phyloP scores from a whole-genome alignment of 2,329 filamentous ascomycete species.

The Botrytis pseudocinerea region DNA sequence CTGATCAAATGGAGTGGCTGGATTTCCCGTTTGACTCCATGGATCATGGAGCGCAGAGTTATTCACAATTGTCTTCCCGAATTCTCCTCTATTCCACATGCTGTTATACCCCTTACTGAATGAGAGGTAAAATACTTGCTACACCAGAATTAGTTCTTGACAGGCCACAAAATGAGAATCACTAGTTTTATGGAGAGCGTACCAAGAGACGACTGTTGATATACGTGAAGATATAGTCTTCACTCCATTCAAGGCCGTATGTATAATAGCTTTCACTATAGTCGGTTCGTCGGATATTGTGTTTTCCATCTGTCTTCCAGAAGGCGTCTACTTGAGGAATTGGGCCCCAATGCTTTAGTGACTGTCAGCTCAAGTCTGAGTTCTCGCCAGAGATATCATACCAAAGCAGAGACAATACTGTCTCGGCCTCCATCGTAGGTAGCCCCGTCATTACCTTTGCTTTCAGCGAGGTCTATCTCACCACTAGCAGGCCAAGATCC shows the following conservation, averaged over 20 bases:
- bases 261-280: conserved; percentile 50
- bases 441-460: conserved; percentile 48
- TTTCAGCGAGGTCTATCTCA: conserved; percentile 56
- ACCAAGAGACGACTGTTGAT: conserved; percentile 46
- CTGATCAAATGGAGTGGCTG: conserved; percentile 54
- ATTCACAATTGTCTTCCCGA: conserved; percentile 46
- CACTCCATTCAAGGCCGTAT: conserved; percentile 54
- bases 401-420: conserved; percentile 47
- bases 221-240: conserved; percentile 55
- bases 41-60: conserved; percentile 47
- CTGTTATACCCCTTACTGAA: conserved; percentile 34
- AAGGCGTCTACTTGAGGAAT: conserved; percentile 34
- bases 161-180: not conserved
- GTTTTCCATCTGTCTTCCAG: conserved; percentile 30
- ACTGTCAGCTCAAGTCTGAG: not conserved
- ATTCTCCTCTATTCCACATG: conserved; percentile 46
- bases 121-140: conserved; percentile 43
- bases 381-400: conserved; percentile 38
- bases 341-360: conserved; percentile 48
- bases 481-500: conserved; percentile 53
- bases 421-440: conserved; percentile 47
- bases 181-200: conserved; percentile 30
- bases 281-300: conserved; percentile 42
- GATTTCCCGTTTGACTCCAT: conserved; percentile 43
- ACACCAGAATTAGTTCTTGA: conserved; percentile 34